These are phyloP conservation scores for Phellopilus nigrolimitatus DNA, from an alignment of 1,284 basidiomycete species.

Conservation along the genomic window DNA sequence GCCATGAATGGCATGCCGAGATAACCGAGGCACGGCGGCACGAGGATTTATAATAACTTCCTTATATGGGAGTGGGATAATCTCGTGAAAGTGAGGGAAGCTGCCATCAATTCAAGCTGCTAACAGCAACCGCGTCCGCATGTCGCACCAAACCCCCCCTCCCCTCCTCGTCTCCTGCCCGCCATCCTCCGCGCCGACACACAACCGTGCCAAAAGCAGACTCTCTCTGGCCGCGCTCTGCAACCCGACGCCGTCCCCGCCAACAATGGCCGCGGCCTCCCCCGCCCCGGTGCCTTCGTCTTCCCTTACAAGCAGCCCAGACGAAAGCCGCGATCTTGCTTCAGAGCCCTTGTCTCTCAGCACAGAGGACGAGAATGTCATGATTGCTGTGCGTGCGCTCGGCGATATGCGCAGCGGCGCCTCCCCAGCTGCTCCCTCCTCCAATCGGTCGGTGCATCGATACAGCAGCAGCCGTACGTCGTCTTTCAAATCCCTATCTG, in stretches of 20 bases:
- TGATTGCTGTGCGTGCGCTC: constrained; percentile 63
- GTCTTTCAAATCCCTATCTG: constrained; percentile 11
- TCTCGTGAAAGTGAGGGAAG: neutral
- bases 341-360: constrained; percentile 25
- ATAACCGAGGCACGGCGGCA: too few species aligned
- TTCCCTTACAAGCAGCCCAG: neutral
- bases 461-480: constrained; percentile 14
- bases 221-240: constrained; percentile 22
- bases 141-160: constrained; percentile 1
- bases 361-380: constrained; percentile 50
- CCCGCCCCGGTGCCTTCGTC: constrained; percentile 5
- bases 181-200: neutral
- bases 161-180: neutral
- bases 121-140: too few species aligned
- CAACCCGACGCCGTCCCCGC: constrained; percentile 12
- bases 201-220: constrained; percentile 3
- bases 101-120: too few species aligned
- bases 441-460: constrained; percentile 3
- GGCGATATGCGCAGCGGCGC: constrained; percentile 60
- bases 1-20: too few species aligned
- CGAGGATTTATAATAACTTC: too few species aligned
- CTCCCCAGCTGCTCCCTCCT: constrained; percentile 10
- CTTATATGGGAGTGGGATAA: neutral
- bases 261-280: neutral
- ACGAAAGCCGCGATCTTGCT: neutral